Evolutionary conservation across 164 flowering plant species (phyloP), one percentile per base, ranked within the genome.

Genomic region (Protea cynaroides): DNA sequence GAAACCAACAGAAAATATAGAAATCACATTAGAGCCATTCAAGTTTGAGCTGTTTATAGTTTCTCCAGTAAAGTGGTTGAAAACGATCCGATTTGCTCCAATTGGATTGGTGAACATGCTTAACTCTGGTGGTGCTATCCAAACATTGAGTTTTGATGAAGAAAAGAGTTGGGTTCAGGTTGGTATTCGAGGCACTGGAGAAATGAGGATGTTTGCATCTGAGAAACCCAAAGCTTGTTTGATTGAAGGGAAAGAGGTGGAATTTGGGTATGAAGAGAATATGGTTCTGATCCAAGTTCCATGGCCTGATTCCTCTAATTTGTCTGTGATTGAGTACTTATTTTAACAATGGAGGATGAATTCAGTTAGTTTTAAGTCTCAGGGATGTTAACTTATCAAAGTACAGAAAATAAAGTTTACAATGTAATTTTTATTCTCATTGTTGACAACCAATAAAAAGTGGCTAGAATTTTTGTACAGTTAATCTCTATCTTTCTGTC

Each of bases 21-120:
- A 81, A 11, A 63, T 92, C 1, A 44, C 88, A 0, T 74, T 92
- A 1, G 88, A 85, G 36, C 91, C 95, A 0, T 89, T 89, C 71
- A 53, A 68, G 37, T 89, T 82, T 54, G 92, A 89, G 82, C 98
- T 92, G 55, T 66, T 88, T 2, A 86, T 85, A 0, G 87, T 88
- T 40, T 86, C 95, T 22, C 95, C 98, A 0, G 84, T 92, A 15
- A 70, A 65, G 36, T 9, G 19, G 0, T 49, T 84, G 22, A 78
- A 68, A 3, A 67, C 63, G 2, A 64, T 85, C 23, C 81, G 82
- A 34, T 92, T 92, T 67, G 96, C 96, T 38, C 88, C 95, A 1
- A 86, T 92, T 46, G 97, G 97, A 8, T 58, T 86, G 10, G 89
- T 77, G 63, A 92, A 92, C 76, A 92, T 92, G 98, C 85, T 92